Evolutionary conservation across 495 filamentous ascomycete genomes (phyloP).

Genomic region (Aspergillus sparsus): DNA sequence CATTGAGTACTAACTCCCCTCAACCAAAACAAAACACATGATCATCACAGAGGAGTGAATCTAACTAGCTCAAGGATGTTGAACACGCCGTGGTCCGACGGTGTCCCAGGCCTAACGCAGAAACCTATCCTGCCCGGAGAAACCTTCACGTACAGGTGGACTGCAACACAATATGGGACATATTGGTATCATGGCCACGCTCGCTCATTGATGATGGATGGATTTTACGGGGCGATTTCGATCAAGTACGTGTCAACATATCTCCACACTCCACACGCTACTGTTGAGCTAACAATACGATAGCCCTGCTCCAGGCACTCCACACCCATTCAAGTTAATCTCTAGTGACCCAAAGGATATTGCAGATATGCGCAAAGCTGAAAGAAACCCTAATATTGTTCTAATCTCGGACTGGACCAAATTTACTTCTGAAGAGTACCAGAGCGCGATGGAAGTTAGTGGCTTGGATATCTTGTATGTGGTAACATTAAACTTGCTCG

Average conservation of each 20-base stretch:
- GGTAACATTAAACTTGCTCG: too few relatives aligned
- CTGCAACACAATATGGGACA: background rate
- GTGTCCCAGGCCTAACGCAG: background rate
- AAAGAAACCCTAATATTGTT: too few relatives aligned
- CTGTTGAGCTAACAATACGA: background rate
- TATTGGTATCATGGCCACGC: background rate
- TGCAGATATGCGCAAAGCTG: too few relatives aligned
- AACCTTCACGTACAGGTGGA: background rate
- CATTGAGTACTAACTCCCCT: background rate
- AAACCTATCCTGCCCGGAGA: background rate
- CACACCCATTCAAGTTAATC: background rate
- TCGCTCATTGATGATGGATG: background rate
- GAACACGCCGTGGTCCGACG: background rate
- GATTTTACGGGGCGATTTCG: background rate
- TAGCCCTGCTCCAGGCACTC: background rate
- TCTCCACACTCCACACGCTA: background rate
- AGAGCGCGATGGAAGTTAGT: background rate
- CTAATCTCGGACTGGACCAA: background rate
- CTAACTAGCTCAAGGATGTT: too few relatives aligned
- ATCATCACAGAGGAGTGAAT: too few relatives aligned
- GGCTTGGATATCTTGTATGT: background rate
- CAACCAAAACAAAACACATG: background rate
- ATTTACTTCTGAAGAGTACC: background rate
- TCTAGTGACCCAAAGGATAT: too few relatives aligned
- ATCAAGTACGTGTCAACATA: background rate